Percentiles rank a stretch among this genome's conserved stretches.
Conservation (phyloP, 768 basidiomycete genomes). For the Leccinum obscurum region DNA sequence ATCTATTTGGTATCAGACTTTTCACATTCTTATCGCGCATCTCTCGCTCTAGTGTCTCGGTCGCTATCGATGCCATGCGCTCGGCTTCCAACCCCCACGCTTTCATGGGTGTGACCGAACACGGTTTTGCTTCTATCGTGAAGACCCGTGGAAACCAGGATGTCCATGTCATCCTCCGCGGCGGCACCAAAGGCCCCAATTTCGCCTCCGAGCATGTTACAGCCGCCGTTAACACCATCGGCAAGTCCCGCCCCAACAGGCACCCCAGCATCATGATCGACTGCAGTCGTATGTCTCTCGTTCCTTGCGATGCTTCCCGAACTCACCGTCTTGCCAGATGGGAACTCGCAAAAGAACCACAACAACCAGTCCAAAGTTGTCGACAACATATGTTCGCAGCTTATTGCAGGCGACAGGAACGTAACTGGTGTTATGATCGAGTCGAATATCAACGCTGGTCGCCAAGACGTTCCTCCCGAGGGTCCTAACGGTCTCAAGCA, state of each 20-base stretch:
- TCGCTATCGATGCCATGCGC: slow-evolving; percentile 97
- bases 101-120: slow-evolving; percentile 91
- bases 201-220: slow-evolving; percentile 72
- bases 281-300: slow-evolving; percentile 63
- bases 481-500: slow-evolving; percentile 71
- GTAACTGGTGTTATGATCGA: slow-evolving; percentile 99
- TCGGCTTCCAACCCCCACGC: slow-evolving; percentile 90
- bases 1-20: background rate
- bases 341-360: slow-evolving; percentile 96
- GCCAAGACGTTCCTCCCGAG: slow-evolving; percentile 81
- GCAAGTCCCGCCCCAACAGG: slow-evolving; percentile 55
- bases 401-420: slow-evolving; percentile 60
- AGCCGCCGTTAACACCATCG: slow-evolving; percentile 59
- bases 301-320: background rate
- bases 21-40: slow-evolving; percentile 3
- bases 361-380: slow-evolving; percentile 86
- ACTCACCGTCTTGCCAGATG: slow-evolving; percentile 50
- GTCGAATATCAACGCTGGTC: slow-evolving; percentile 87
- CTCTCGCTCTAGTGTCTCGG: slow-evolving; percentile 53
- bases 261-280: slow-evolving; percentile 85
- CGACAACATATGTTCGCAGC: slow-evolving; percentile 69
- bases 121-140: slow-evolving; percentile 92
- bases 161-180: slow-evolving; percentile 95
- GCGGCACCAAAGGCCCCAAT: slow-evolving; percentile 91
- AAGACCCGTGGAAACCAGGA: slow-evolving; percentile 83